Base-by-base conservation (phyloP, 2,329 filamentous ascomycete species). In the Botrytis cinerea region DNA sequence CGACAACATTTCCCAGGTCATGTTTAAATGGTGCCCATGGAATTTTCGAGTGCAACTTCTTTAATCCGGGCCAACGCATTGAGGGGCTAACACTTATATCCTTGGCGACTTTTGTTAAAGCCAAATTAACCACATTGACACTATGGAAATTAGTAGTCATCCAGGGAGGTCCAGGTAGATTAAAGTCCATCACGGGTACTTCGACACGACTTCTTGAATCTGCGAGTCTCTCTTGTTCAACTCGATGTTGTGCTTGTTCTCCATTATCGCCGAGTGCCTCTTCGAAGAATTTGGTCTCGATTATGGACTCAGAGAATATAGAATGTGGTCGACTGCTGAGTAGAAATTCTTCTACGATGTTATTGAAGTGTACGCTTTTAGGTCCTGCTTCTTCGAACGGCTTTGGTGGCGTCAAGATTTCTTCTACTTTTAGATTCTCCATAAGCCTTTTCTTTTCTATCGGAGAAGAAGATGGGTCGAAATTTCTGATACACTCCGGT, bases 141-240 rank as follows among this genome's bases (percentile, higher is more conserved):
- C 45, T 75, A 8, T 51, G 38, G 7, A 73, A n/a, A 32, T 76
- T 75, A 25, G 78, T 72, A 5, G 51, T 35, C 51, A 82, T 75
- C 88, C 88, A 90, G 1, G 86, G 87, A 6, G 85, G 80, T 10
- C 78, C 74, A 18, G 83, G 81, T 25, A 81, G 75, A 0, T 82
- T 79, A 51, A 85, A 83, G 43, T 86, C 84, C 74, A 89, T 78
- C 0, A 80, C 43, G 0, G 87, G 87, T 7, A 88, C 82, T n/a
- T 83, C 77, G 1, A 88, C 83, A 57, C 87, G 83, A 68, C 82
- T 81, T 6, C 82, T 85, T 0, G 85, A 76, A 61, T 81, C 79
- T n/a, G 78, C 72, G 51, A 82, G 63, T 57, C 75, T 77, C 72
- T 82, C 81, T 73, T 81, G 80, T 48, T 81, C 80, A 43, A 74